A percentile compares a stretch with the other conserved stretches of the same genome.
Conservation (phyloP, 225 moss, liverwort and hornwort species). For the Polytrichum formosum region DNA sequence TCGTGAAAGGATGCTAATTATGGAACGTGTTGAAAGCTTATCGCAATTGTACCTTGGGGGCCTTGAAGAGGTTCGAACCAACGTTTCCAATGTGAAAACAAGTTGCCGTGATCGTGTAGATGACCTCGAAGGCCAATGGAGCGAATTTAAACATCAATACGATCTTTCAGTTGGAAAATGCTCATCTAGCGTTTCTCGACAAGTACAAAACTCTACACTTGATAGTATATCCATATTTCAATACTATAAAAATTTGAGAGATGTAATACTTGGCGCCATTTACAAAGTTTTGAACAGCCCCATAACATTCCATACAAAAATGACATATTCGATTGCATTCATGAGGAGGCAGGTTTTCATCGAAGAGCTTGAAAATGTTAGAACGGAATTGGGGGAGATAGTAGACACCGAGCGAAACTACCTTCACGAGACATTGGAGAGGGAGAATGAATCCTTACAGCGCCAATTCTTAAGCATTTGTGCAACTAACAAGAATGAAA, state of each 20-base stretch:
- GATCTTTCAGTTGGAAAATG: slow-evolving; percentile 26
- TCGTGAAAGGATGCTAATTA: slow-evolving; percentile 72
- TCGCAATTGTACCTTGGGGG: slow-evolving; percentile 86
- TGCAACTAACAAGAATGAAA: slow-evolving; percentile 59
- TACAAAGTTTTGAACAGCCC: neutral
- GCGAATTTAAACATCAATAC: slow-evolving; percentile 51
- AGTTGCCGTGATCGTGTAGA: slow-evolving; percentile 64
- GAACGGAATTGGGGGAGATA: slow-evolving; percentile 45
- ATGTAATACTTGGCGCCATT: neutral
- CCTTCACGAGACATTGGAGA: slow-evolving; percentile 49
- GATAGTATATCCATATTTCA: neutral
- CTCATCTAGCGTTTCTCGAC: slow-evolving; percentile 5
- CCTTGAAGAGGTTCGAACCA: slow-evolving; percentile 79
- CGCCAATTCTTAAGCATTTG: slow-evolving; percentile 49
- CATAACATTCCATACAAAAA: neutral
- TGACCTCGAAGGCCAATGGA: slow-evolving; percentile 65
- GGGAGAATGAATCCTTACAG: slow-evolving; percentile 47
- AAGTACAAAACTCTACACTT: slow-evolving; percentile 16
- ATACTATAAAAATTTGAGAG: neutral
- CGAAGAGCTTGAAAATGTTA: slow-evolving; percentile 55
- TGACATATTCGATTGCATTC: neutral
- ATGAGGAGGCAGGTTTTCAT: slow-evolving; percentile 31
- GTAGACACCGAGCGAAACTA: slow-evolving; percentile 49
- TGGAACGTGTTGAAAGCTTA: slow-evolving; percentile 82
- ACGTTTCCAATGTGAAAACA: slow-evolving; percentile 76